These are phyloP conservation scores for Syzygium oleosum DNA, from an alignment of 345 rosid genomes.

Conservation along the genomic window DNA sequence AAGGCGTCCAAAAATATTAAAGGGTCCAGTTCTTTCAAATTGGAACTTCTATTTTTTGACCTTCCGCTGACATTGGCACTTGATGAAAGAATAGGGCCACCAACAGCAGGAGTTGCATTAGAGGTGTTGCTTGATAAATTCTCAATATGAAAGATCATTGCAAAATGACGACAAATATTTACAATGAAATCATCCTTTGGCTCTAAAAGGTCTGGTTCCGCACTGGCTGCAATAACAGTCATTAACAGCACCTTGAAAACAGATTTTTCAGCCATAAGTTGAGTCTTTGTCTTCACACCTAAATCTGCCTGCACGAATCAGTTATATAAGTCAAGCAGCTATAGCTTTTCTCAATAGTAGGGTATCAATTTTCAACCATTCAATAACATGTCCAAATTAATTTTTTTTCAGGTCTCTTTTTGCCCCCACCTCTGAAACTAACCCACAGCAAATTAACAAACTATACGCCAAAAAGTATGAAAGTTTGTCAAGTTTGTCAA, in stretches of 20 bases:
- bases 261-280: conserved; percentile 96
- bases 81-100: conserved; percentile 47
- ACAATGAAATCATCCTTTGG: conserved; percentile 74
- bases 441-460: neutral
- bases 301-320: conserved; percentile 63
- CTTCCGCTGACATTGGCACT: conserved; percentile 38
- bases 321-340: neutral
- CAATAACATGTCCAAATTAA: neutral
- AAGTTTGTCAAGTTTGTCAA: neutral
- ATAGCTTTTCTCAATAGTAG: neutral
- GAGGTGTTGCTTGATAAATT: conserved; percentile 48
- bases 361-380: neutral
- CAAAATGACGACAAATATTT: conserved; percentile 90
- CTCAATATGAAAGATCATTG: conserved; percentile 74
- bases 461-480: neutral
- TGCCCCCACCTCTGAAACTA: neutral
- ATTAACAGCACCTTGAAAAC: conserved; percentile 85
- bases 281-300: conserved; percentile 99
- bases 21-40: conserved; percentile 89
- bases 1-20: conserved; percentile 83
- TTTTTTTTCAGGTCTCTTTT: neutral
- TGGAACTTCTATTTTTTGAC: conserved; percentile 51
- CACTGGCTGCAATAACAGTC: conserved; percentile 81
- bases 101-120: conserved; percentile 30
- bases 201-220: conserved; percentile 70